phyloP scores from a whole-genome alignment of 1,139 yeast genomes.

The Wickerhamomyces sp. region DNA sequence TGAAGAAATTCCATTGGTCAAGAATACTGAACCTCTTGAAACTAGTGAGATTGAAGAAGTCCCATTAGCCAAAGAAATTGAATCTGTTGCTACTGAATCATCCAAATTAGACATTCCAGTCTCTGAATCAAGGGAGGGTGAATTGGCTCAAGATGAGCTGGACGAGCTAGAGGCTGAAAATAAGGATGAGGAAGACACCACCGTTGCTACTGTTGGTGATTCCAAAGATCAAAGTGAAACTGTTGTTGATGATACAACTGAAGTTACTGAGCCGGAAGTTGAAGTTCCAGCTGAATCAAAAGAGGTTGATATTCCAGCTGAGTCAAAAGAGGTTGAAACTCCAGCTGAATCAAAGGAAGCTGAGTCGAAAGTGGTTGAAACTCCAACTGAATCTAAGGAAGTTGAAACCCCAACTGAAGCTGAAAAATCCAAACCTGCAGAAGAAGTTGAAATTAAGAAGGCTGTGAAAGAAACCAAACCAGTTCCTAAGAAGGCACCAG shows the following conservation, averaged over 20 bases:
- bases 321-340: not conserved
- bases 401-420: not conserved
- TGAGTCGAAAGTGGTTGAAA: not conserved
- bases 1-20: not conserved
- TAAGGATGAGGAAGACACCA: not conserved
- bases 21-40: not conserved
- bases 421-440: not conserved
- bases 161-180: slow-evolving; percentile 12
- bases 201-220: not conserved
- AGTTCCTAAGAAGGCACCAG: not conserved
- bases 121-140: slow-evolving; percentile 8
- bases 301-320: not conserved
- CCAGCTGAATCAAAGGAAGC: not conserved
- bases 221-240: not conserved
- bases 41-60: not conserved
- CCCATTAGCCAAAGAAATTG: not conserved
- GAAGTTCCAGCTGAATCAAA: not conserved
- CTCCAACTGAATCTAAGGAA: not conserved
- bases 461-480: not conserved
- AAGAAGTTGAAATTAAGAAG: not conserved
- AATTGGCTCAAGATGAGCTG: slow-evolving; percentile 13
- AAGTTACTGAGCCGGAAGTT: not conserved
- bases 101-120: slow-evolving; percentile 8
- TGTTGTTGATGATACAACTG: not conserved
- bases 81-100: not conserved